Conservation (phyloP, 2,329 filamentous ascomycete species). For the Fusarium pseudonygamai region DNA sequence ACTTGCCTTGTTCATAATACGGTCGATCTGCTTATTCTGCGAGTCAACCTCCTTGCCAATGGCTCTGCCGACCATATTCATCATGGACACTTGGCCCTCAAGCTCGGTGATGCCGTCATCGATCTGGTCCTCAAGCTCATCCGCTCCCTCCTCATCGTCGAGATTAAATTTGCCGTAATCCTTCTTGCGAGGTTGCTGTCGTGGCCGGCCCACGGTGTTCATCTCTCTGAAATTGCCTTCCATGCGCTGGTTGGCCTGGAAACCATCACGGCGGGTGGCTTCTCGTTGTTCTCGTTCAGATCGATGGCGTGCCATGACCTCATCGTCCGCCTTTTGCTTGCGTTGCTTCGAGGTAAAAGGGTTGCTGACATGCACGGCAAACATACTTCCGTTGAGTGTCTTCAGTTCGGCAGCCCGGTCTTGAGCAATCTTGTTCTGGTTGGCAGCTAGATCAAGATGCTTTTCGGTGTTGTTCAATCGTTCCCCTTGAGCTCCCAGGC, state of each 20-base stretch:
- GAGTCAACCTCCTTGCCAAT: conserved; percentile 79
- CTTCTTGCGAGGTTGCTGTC: conserved; percentile 50
- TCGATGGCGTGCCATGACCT: conserved; percentile 74
- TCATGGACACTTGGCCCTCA: conserved; percentile 72
- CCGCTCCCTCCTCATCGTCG: conserved; percentile 71
- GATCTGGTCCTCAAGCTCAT: conserved; percentile 62
- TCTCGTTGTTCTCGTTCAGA: conserved; percentile 73
- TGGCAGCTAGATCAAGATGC: conserved; percentile 82
- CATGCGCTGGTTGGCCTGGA: conserved; percentile 62
- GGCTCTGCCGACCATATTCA: conserved; percentile 78
- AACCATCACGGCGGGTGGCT: conserved; percentile 64
- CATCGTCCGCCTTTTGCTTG: conserved; percentile 70
- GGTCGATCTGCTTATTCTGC: conserved; percentile 79
- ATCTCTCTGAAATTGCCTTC: conserved; percentile 60
- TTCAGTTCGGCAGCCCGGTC: conserved; percentile 86
- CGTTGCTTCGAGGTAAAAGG: conserved; percentile 78
- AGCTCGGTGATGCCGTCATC: conserved; percentile 71
- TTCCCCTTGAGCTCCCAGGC: conserved; percentile 82
- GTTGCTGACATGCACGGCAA: conserved; percentile 81
- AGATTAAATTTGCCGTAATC: conserved; percentile 75
- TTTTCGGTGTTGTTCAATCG: conserved; percentile 83
- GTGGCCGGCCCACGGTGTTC: conserved; percentile 39
- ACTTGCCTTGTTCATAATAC: conserved; percentile 79
- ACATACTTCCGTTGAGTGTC: conserved; percentile 89
- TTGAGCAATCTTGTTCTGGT: conserved; percentile 78